Conservation (phyloP, 106 monocot genomes). For the Dendrobium nobile region DNA sequence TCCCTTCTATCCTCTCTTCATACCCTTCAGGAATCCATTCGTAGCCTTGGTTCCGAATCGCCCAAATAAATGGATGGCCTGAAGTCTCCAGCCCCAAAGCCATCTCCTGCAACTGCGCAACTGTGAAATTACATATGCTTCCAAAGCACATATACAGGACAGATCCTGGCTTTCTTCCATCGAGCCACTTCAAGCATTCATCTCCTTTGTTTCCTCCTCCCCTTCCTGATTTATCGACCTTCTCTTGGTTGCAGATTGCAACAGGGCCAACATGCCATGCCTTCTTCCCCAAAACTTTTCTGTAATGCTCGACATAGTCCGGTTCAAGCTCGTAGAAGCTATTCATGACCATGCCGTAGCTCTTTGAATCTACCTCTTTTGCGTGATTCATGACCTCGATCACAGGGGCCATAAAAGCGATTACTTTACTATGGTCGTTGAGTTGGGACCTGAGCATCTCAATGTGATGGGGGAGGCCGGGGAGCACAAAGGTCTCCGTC, state of each 20-base stretch:
- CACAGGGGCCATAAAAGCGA: neutral
- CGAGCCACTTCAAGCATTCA: constrained; percentile 1
- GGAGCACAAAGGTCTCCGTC: neutral
- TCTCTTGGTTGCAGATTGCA: neutral
- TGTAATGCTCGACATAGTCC: neutral
- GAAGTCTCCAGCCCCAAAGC: constrained; percentile 11
- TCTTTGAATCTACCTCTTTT: neutral
- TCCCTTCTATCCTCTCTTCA: constrained; percentile 7
- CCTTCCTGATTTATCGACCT: neutral
- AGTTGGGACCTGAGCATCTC: neutral
- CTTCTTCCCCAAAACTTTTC: neutral
- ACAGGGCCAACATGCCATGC: constrained; percentile 7
- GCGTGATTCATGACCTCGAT: neutral
- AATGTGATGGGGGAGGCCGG: constrained; percentile 8
- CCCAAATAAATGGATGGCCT: constrained; percentile 18
- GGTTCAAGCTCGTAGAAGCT: constrained; percentile 20
- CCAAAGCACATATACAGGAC: constrained; percentile 21
- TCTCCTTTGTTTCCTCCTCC: neutral
- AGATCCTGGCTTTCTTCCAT: constrained; percentile 4
- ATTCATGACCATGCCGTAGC: neutral
- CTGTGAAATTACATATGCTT: neutral
- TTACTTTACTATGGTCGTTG: neutral
- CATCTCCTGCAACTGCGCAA: constrained; percentile 3
- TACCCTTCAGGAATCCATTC: neutral
- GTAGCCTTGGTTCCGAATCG: neutral